These are phyloP conservation scores for Earliella scabrosa DNA, from an alignment of 1,284 basidiomycete species.

Conservation along the genomic window DNA sequence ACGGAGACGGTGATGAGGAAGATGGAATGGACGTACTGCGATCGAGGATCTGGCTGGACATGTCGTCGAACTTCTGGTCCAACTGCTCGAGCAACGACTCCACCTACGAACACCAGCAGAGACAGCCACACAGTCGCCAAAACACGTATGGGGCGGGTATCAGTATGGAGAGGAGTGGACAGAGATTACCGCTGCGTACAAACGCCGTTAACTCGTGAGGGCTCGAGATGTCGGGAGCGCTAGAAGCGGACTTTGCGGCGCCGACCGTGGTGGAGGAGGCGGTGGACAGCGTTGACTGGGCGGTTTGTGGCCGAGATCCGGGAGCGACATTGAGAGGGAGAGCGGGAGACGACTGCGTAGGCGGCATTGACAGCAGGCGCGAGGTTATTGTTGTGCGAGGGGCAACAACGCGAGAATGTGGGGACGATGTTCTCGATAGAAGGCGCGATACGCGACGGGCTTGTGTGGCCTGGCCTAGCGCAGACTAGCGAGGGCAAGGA, in stretches of 20 bases:
- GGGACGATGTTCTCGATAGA: no score
- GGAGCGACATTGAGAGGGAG: slow-evolving; percentile 34
- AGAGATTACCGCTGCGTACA: slow-evolving; percentile 48
- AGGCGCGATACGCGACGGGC: no score
- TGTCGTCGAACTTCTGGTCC: slow-evolving; percentile 81
- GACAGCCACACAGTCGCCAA: slow-evolving; percentile 3
- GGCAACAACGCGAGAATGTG: neutral
- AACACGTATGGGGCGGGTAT: slow-evolving; percentile 11
- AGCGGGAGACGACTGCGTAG: slow-evolving; percentile 29
- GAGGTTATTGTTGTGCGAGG: neutral
- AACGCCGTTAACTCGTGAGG: slow-evolving; percentile 85
- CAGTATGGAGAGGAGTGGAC: slow-evolving; percentile 11
- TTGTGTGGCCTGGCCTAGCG: no score
- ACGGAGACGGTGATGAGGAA: slow-evolving; percentile 3
- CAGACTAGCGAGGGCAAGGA: no score
- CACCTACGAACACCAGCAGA: slow-evolving; percentile 50
- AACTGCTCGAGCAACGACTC: slow-evolving; percentile 79
- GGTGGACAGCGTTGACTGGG: slow-evolving; percentile 23
- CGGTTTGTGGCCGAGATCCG: slow-evolving; percentile 29
- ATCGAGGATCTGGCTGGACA: slow-evolving; percentile 82
- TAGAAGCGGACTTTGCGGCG: slow-evolving; percentile 22
- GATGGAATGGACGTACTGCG: slow-evolving; percentile 60
- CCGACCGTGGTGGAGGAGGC: slow-evolving; percentile 23
- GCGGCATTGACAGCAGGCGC: slow-evolving; percentile 20
- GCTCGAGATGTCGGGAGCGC: slow-evolving; percentile 65